These are phyloP conservation scores for Aurantiochytrium sp. DNA, from an alignment of 108 stramenopile genomes.

Conservation along the genomic window DNA sequence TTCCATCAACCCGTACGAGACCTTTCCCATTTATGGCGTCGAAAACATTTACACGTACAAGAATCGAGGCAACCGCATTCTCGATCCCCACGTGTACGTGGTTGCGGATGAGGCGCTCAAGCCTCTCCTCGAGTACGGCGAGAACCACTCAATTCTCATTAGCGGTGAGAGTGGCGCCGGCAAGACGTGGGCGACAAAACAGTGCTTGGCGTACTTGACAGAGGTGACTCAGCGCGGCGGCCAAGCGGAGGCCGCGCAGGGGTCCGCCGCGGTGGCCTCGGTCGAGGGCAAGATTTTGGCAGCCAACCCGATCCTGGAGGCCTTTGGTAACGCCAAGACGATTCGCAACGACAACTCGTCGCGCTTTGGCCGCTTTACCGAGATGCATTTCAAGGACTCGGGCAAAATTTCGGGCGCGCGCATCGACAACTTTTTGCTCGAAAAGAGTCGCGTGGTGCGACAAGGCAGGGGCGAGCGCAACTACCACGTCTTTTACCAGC, in stretches of 20 bases:
- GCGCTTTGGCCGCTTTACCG: background rate
- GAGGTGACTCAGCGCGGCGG: slow-evolving; percentile 18
- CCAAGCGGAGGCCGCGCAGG: background rate
- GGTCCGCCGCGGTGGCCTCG: background rate
- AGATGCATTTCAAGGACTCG: background rate
- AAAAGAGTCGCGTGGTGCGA: slow-evolving; percentile 47
- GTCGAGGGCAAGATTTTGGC: slow-evolving; percentile 35
- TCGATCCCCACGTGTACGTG: slow-evolving; percentile 67
- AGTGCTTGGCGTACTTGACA: slow-evolving; percentile 85
- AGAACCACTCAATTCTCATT: slow-evolving; percentile 56
- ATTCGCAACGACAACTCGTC: slow-evolving; percentile 23
- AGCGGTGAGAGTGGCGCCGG: slow-evolving; percentile 61
- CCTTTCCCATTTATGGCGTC: slow-evolving; percentile 68
- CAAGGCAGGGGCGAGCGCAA: slow-evolving; percentile 43
- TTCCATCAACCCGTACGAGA: slow-evolving; percentile 88
- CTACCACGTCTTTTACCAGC: slow-evolving; percentile 33
- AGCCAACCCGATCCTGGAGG: slow-evolving; percentile 37
- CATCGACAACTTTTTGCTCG: slow-evolving; percentile 43
- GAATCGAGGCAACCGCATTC: slow-evolving; percentile 49
- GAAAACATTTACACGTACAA: slow-evolving; percentile 67
- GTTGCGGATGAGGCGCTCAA: slow-evolving; percentile 70
- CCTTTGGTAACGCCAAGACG: slow-evolving; percentile 35
- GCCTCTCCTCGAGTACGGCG: slow-evolving; percentile 50
- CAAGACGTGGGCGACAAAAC: slow-evolving; percentile 86
- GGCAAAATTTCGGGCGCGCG: slow-evolving; percentile 29